phyloP scores from a whole-genome alignment of 1,284 basidiomycete species.

The Wallemia ichthyophaga region DNA sequence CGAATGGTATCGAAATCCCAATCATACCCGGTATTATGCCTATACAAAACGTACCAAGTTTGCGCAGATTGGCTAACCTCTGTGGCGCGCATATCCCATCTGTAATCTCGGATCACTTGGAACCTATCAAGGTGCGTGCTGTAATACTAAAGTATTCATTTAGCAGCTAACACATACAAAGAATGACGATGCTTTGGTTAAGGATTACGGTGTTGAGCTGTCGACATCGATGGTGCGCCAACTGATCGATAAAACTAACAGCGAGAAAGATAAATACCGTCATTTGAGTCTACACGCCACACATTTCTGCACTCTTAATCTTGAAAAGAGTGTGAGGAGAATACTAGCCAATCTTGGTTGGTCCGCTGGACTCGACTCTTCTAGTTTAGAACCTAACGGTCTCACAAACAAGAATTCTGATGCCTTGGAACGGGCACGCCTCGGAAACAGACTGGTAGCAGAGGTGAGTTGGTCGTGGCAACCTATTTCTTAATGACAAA shows the following conservation, averaged over 20 bases:
- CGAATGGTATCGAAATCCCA: slow-evolving; percentile 64
- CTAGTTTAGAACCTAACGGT: neutral
- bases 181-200: slow-evolving; percentile 58
- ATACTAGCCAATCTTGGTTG: slow-evolving; percentile 40
- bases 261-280: slow-evolving; percentile 47
- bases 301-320: slow-evolving; percentile 87
- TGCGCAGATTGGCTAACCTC: slow-evolving; percentile 64
- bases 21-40: slow-evolving; percentile 91
- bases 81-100: slow-evolving; percentile 62
- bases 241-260: slow-evolving; percentile 22
- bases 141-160: neutral
- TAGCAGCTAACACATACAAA: slow-evolving; percentile 10
- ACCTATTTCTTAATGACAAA: too few relatives aligned
- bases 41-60: slow-evolving; percentile 93
- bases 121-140: slow-evolving; percentile 45
- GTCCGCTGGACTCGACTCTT: neutral
- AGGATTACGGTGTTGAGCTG: slow-evolving; percentile 36
- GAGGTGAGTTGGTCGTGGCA: neutral
- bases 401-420: neutral
- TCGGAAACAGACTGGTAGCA: neutral
- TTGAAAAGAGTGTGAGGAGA: slow-evolving; percentile 81
- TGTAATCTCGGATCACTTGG: slow-evolving; percentile 43
- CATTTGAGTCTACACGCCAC: slow-evolving; percentile 43
- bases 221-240: slow-evolving; percentile 2
- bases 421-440: neutral